Evolutionary conservation across 306 rosid genomes (phyloP), one percentile per base, ranked within the genome.

Genomic region (Cucumis cinereus): DNA sequence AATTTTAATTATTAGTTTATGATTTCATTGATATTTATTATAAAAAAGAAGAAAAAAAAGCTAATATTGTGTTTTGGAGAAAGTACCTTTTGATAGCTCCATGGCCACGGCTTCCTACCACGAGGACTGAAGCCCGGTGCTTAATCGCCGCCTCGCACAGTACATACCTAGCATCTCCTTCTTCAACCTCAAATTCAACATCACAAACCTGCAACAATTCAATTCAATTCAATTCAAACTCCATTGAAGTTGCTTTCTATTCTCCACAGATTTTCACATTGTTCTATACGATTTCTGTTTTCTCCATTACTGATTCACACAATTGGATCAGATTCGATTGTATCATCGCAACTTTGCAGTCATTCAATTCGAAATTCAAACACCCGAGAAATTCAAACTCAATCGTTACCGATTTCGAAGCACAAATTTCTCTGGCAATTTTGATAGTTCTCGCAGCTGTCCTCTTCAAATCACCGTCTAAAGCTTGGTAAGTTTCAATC

Each of bases 141-240:
- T 57, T 92, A 40, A 84, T 93, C 60, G 82, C 96, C 26, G 90
- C 88, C 3, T 92, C 93, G 43, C 97, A 92, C 7, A 92, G 93
- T 79, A 88, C 93, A 73, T 88, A 85, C 78, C 93, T 88, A 7
- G 90, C 81, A 84, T 92, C 97, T 14, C 97, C 97, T 75, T 90
- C 91, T 60, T 83, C 70, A 74, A 84, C 88, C 73, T 92, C 96
- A 71, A 85, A 81, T 1, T 9, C 16, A 61, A 76, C 77, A 30
- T 82, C 87, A 5, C 41, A 74, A 64, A 84, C 84, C 96, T 92
- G 81, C 66, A 53, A 45, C 66, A 53, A 45, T 19, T 40, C 54
- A 23, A 43, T 68, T 19, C 30, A 3, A 45, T 45, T 15, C 55
- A 15, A 49, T 50, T 15, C 2, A 49, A 50, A 54, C 58, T 54